These are phyloP conservation scores for Ascosphaera pollenicola DNA, from an alignment of 2,329 filamentous ascomycete genomes.

Conservation along the genomic window DNA sequence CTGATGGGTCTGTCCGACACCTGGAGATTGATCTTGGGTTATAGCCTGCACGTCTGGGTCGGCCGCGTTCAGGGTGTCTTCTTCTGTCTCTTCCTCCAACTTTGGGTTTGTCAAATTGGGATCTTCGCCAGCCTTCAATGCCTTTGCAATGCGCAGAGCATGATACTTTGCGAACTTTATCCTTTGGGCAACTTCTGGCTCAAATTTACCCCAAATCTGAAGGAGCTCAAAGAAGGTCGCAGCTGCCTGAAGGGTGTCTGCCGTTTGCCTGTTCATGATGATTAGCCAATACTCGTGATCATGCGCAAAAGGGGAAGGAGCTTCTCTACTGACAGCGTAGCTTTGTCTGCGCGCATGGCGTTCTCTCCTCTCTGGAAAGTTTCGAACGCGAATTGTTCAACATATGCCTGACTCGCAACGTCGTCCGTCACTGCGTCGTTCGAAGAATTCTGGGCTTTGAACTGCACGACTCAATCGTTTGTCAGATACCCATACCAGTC, in stretches of 20 bases:
- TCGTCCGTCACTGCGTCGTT: constrained; percentile 79
- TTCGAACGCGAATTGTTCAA: constrained; percentile 82
- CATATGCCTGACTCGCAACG: constrained; percentile 65
- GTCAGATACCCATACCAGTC: neutral
- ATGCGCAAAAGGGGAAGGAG: neutral
- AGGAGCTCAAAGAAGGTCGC: constrained; percentile 79
- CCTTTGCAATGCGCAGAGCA: constrained; percentile 71
- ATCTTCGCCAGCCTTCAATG: constrained; percentile 73
- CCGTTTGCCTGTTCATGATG: constrained; percentile 45
- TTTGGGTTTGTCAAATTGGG: constrained; percentile 73
- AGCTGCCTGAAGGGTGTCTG: constrained; percentile 80
- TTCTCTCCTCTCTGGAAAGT: constrained; percentile 70
- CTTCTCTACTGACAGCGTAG: constrained; percentile 38
- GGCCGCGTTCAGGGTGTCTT: constrained; percentile 24
- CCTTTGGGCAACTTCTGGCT: constrained; percentile 59
- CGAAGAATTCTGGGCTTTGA: constrained; percentile 47
- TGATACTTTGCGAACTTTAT: constrained; percentile 97
- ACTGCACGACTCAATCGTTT: constrained; percentile 20
- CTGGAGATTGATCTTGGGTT: too few relatives aligned
- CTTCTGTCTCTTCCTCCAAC: constrained; percentile 24
- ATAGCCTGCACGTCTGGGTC: constrained; percentile 40
- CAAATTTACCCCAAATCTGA: constrained; percentile 58
- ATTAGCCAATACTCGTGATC: constrained; percentile 1
- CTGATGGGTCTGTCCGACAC: constrained; percentile 25
- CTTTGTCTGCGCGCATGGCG: constrained; percentile 60